Conservation (phyloP, 1,284 basidiomycete species). For the Rhizoctonia solani region DNA sequence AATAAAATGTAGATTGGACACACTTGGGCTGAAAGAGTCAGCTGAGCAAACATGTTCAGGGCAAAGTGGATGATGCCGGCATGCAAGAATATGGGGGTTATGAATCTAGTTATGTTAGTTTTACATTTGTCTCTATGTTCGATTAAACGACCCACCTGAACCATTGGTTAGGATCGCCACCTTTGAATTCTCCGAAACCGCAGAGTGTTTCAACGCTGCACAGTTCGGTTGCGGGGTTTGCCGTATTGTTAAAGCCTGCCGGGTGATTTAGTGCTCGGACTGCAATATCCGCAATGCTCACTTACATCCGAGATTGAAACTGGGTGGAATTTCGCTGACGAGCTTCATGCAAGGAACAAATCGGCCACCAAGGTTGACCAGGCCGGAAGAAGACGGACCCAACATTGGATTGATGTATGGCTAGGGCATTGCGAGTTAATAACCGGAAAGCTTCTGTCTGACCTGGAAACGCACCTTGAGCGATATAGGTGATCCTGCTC, state of each 20-base stretch:
- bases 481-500: slow-evolving; percentile 80
- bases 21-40: slow-evolving; percentile 78
- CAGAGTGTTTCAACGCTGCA: slow-evolving; percentile 86
- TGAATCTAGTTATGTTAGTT: slow-evolving; percentile 63
- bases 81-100: slow-evolving; percentile 87
- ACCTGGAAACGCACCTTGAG: slow-evolving; percentile 59
- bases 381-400: slow-evolving; percentile 81
- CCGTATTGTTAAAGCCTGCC: slow-evolving; percentile 72
- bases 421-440: slow-evolving; percentile 46
- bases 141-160: too few species aligned
- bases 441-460: background rate
- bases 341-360: slow-evolving; percentile 89
- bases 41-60: slow-evolving; percentile 88
- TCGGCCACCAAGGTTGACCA: slow-evolving; percentile 83
- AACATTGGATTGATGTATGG: slow-evolving; percentile 90
- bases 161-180: slow-evolving; percentile 76
- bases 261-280: background rate
- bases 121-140: too few species aligned
- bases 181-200: slow-evolving; percentile 83
- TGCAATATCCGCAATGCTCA: background rate
- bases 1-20: slow-evolving; percentile 34
- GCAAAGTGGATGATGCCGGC: slow-evolving; percentile 88
- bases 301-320: slow-evolving; percentile 68
- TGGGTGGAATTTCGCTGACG: slow-evolving; percentile 63
- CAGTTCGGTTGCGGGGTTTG: slow-evolving; percentile 66